A percentile compares a stretch with the other conserved stretches of the same genome.
These are phyloP conservation scores for Musa balbisiana DNA, from an alignment of 202 grass and related monocot species.

Conservation along the genomic window DNA sequence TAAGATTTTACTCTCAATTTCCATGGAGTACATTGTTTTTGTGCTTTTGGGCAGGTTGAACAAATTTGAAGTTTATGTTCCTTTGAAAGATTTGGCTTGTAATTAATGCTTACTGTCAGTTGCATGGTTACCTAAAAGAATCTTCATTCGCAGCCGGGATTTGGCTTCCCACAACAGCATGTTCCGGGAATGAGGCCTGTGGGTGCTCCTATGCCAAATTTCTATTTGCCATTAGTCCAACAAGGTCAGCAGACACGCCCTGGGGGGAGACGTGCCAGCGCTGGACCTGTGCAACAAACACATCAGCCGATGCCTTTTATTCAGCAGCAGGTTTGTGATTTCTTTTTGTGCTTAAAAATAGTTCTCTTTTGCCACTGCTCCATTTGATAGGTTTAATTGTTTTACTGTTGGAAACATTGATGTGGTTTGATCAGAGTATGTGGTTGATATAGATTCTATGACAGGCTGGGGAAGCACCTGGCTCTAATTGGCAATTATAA, in stretches of 20 bases:
- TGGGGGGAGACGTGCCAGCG: constrained; percentile 41
- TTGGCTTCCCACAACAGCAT: constrained; percentile 72
- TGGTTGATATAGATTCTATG: too few species aligned
- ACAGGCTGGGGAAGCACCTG: too few species aligned
- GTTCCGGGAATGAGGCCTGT: constrained; percentile 73
- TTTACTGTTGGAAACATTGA: too few species aligned
- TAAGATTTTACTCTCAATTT: too few species aligned
- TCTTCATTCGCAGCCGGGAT: constrained; percentile 48
- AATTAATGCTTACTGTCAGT: background rate
- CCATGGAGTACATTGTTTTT: too few species aligned
- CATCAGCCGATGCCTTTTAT: constrained; percentile 46
- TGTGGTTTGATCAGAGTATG: too few species aligned
- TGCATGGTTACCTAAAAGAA: background rate
- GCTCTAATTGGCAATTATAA: too few species aligned
- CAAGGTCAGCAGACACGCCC: constrained; percentile 60
- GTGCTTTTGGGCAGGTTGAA: too few species aligned
- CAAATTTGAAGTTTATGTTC: background rate
- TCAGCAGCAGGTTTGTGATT: constrained; percentile 45
- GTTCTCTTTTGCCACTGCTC: too few species aligned
- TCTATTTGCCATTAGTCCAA: constrained; percentile 68
- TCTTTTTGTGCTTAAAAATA: background rate
- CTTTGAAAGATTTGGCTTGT: background rate
- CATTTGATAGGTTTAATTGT: too few species aligned
- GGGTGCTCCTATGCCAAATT: constrained; percentile 45
- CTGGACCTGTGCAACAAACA: constrained; percentile 26